Conservation (phyloP, 2,329 filamentous ascomycete species). For the Fusarium longipes region DNA sequence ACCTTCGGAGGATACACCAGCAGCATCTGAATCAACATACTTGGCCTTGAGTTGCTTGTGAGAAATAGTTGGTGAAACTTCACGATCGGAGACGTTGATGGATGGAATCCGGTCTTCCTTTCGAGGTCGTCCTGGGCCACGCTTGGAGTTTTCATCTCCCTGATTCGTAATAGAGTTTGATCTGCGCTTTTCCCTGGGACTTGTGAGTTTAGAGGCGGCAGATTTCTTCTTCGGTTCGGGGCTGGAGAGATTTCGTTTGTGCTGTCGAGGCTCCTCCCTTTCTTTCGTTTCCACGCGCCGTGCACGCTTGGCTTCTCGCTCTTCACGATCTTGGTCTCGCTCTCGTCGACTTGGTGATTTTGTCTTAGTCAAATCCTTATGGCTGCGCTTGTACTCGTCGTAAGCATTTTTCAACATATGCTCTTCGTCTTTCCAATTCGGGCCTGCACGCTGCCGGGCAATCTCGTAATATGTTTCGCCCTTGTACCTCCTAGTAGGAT, state of each 20-base stretch:
- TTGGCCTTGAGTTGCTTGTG: constrained; percentile 64
- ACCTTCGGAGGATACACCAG: constrained; percentile 65
- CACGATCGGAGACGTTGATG: constrained; percentile 63
- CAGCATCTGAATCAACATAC: constrained; percentile 65
- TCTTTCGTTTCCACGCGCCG: constrained; percentile 59
- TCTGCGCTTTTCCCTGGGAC: constrained; percentile 62
- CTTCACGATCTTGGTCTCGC: constrained; percentile 54
- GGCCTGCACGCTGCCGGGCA: constrained; percentile 82
- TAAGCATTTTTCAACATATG: constrained; percentile 81
- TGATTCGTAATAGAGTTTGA: constrained; percentile 57
- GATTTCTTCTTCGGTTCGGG: constrained; percentile 61
- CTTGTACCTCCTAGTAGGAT: constrained; percentile 81
- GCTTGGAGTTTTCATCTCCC: constrained; percentile 63
- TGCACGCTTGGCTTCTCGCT: constrained; percentile 57
- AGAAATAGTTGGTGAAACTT: constrained; percentile 60
- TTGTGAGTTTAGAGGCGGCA: constrained; percentile 51
- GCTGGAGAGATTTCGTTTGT: constrained; percentile 62
- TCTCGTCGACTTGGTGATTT: constrained; percentile 63
- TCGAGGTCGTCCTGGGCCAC: constrained; percentile 63
- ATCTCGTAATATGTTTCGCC: constrained; percentile 89
- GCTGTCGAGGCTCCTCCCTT: constrained; percentile 57
- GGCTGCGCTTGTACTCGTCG: constrained; percentile 69
- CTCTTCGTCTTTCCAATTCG: constrained; percentile 90
- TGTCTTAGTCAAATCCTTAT: constrained; percentile 60
- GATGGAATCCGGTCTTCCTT: constrained; percentile 65